Conservation (phyloP, 2,329 filamentous ascomycete species). For the Aureobasidium mangrovei region DNA sequence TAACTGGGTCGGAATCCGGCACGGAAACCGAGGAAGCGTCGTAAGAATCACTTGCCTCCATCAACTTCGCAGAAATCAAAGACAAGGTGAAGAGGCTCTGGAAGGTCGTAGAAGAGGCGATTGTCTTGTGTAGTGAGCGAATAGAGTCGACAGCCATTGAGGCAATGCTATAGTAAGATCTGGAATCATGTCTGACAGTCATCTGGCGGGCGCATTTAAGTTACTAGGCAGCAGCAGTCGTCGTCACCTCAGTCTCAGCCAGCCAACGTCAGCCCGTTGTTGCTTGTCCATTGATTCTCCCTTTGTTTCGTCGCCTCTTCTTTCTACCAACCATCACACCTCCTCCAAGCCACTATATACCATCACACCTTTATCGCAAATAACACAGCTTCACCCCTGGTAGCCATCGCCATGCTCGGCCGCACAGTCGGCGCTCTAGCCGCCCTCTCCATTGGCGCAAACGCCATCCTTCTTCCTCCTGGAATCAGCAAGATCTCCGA, state of each 20-base stretch:
- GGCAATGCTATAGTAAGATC: neutral
- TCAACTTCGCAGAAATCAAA: neutral
- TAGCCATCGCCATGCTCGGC: slow-evolving; percentile 23
- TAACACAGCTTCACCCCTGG: neutral
- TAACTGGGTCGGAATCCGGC: too few relatives aligned
- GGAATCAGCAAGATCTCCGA: slow-evolving; percentile 35
- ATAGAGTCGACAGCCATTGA: neutral
- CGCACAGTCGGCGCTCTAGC: slow-evolving; percentile 24
- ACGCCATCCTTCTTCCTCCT: slow-evolving; percentile 48
- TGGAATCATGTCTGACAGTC: neutral
- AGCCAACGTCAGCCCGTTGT: slow-evolving; percentile 3
- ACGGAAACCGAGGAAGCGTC: too few relatives aligned
- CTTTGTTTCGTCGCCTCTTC: neutral
- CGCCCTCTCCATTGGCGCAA: slow-evolving; percentile 25
- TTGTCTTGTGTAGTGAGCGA: neutral
- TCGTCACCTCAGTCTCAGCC: neutral
- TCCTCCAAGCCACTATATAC: neutral
- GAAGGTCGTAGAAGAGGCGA: neutral
- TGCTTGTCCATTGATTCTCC: slow-evolving; percentile 1
- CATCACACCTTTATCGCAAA: neutral
- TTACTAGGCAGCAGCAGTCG: neutral
- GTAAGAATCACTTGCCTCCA: too few relatives aligned
- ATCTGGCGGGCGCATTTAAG: neutral
- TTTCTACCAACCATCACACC: neutral
- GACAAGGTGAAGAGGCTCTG: neutral